A percentile compares a stretch with the other conserved stretches of the same genome.
These are phyloP conservation scores for Leishmania guyanensis DNA, from an alignment of 208 protist genomes.

Conservation along the genomic window DNA sequence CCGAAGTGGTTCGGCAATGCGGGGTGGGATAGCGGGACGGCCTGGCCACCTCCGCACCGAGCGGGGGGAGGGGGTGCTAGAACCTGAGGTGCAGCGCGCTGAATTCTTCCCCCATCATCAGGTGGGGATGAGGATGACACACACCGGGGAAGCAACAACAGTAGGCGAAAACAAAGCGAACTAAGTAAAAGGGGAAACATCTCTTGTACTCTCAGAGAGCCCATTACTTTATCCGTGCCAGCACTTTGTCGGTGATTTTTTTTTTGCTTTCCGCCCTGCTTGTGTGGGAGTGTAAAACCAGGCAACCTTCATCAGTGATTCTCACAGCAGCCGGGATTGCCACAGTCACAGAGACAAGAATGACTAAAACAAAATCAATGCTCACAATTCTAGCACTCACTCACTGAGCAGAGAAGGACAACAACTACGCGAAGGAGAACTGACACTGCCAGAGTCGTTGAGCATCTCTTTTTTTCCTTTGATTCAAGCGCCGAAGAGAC, in stretches of 20 bases:
- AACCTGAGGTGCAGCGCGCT: no score
- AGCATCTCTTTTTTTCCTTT: neutral
- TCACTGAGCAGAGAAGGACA: neutral
- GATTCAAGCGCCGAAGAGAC: neutral
- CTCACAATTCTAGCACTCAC: neutral
- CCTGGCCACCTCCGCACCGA: neutral
- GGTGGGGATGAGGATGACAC: neutral
- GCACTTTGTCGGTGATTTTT: neutral
- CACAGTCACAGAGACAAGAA: neutral
- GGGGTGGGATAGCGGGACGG: neutral
- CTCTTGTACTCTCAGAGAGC: neutral
- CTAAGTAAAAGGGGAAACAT: neutral
- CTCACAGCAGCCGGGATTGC: no score
- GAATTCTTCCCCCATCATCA: no score
- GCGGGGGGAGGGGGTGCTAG: no score
- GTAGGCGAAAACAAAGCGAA: neutral
- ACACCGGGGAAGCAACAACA: neutral
- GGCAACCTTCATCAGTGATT: neutral
- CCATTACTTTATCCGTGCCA: neutral
- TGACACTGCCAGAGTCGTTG: neutral
- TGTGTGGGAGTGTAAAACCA: neutral
- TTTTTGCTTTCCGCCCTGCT: neutral
- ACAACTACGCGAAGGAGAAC: neutral
- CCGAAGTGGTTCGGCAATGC: neutral
- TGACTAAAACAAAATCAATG: neutral